phyloP scores from a whole-genome alignment of 2,329 filamentous ascomycete genomes.

The Aureobasidium sp. region DNA sequence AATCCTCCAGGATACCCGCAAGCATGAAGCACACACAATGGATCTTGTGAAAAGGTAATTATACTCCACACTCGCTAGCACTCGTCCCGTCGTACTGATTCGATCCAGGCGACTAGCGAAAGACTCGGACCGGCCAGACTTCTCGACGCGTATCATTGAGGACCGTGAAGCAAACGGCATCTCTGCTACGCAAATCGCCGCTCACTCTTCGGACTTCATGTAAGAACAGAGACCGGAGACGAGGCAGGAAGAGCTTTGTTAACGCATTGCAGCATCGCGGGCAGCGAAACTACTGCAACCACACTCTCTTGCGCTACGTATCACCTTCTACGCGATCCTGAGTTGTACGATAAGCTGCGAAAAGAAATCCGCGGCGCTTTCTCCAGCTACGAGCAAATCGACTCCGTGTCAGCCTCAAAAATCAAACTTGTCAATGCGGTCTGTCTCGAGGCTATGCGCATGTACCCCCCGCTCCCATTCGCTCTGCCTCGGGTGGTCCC shows the following conservation, averaged over 20 bases:
- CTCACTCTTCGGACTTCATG: background rate
- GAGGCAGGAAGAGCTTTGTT: background rate
- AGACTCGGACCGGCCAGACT: background rate
- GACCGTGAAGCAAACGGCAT: background rate
- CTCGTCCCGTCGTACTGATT: background rate
- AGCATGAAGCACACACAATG: background rate
- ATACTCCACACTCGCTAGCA: background rate
- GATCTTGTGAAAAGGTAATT: background rate
- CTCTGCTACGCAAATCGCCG: background rate
- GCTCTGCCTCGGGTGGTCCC: background rate
- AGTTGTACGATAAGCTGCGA: background rate
- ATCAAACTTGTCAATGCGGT: background rate
- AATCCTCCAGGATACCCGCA: background rate
- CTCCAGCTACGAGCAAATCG: background rate
- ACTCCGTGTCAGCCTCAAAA: background rate
- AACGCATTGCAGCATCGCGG: background rate
- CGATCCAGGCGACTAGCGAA: background rate
- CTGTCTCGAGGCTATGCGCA: background rate
- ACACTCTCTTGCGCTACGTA: background rate
- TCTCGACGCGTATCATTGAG: background rate
- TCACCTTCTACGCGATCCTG: background rate
- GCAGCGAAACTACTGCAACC: background rate
- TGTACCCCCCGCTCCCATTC: background rate
- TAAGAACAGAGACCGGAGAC: background rate
- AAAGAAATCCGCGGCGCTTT: background rate